phyloP scores from a whole-genome alignment of 139 green algal genomes.

The Chlamydomonas schloesseri region DNA sequence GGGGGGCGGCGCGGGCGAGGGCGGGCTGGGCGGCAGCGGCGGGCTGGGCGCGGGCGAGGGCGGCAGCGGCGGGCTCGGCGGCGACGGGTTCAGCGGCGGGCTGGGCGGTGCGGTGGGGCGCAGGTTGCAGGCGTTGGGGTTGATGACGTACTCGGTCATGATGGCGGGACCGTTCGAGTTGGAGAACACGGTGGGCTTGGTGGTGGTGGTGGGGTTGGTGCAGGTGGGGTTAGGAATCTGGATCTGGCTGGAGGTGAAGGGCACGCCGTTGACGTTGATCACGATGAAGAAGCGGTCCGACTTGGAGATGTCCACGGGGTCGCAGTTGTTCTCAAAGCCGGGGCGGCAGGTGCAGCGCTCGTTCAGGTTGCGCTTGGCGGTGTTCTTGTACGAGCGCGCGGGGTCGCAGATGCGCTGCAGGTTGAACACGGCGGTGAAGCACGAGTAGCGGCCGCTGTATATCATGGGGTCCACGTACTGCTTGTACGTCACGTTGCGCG shows the following conservation, averaged over 20 bases:
- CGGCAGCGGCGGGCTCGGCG: not conserved
- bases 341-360: conserved; percentile 21
- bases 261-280: conserved; percentile 33
- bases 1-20: not conserved
- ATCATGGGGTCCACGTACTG: conserved; percentile 39
- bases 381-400: not conserved
- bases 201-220: not conserved
- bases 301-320: conserved; percentile 23
- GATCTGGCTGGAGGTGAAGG: not conserved
- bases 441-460: not conserved
- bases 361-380: conserved; percentile 23
- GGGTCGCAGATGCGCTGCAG: conserved; percentile 27
- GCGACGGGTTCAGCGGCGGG: not conserved
- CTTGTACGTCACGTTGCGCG: not conserved
- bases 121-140: not conserved
- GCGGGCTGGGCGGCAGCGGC: not conserved
- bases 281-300: not conserved
- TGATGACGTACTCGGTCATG: not conserved
- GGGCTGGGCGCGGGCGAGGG: not conserved
- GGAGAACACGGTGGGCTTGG: not conserved
- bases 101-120: conserved; percentile 3
- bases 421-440: conserved; percentile 39
- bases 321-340: not conserved
- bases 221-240: conserved; percentile 1
- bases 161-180: conserved; percentile 38